Base-by-base conservation (phyloP, 2,329 filamentous ascomycete genomes). In the Alternaria sp. region DNA sequence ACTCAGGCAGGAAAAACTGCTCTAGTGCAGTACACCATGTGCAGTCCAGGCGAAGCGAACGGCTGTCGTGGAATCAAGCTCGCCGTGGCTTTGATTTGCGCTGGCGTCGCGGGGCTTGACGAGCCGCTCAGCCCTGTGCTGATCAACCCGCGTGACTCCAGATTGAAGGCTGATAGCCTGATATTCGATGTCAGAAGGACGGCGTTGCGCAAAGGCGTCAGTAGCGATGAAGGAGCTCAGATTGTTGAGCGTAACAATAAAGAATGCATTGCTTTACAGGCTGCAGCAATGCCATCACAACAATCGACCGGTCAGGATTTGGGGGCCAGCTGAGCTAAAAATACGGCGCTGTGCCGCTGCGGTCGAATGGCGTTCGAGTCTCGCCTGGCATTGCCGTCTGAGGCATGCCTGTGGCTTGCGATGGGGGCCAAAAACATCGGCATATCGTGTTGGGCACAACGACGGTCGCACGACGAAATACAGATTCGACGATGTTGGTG, bases 261-360 rank as follows among this genome's bases (percentile, higher is more conserved):
- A 21, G 13, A 46, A 46, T 6, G 26, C 9, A 17, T 15, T 2
- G 26, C 6, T 13, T 28, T 21, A 10, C 50, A 23, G 11, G n/a
- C 4, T 13, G 30, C 46, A 15, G 28, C 59, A 9, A 54, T 45
- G 36, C 43, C 9, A 26, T 32, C 36, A 32, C 17, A 51, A 36
- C 44, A 21, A 32, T 32, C 32, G 23, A 9, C 21, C 36, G 21
- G 15, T 30, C 43, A 46, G 23, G n/a, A 10, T 43, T 52, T 25
- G 63, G 23, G 54, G 57, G 53, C 55, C 51, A 61, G 61, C 45
- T 56, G 59, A 61, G 65, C 67, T 67, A 69, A 65, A 65, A 63
- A 70, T 66, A 66, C 64, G 57, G 55, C 57, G 57, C 46, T 66
- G 64, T 62, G 57, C 52, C 53, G 57, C 50, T 44, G 30, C 50